Percentiles rank a stretch among this genome's conserved stretches.
These are phyloP conservation scores for Lithohypha guttulata DNA, from an alignment of 2,329 filamentous ascomycete species.

Conservation along the genomic window DNA sequence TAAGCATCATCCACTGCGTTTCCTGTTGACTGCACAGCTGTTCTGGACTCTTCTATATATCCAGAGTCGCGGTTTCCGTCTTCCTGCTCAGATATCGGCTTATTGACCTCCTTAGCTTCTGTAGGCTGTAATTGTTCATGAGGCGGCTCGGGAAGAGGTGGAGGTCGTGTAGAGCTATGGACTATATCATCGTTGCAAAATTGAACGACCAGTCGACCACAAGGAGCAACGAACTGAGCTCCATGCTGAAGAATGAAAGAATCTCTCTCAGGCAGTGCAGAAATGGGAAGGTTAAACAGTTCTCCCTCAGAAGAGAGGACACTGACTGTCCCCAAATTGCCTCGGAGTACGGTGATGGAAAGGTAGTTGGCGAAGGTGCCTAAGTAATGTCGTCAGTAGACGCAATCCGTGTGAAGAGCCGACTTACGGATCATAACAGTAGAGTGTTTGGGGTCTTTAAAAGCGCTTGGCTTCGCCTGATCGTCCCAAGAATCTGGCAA, in stretches of 20 bases:
- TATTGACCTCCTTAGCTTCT: no score
- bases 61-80: no score
- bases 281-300: constrained; percentile 10
- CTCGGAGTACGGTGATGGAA: constrained; percentile 10
- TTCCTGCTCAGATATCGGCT: no score
- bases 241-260: constrained; percentile 12
- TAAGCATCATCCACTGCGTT: no score
- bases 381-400: background rate
- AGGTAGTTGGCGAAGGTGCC: constrained; percentile 10
- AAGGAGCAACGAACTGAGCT: constrained; percentile 11
- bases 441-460: constrained; percentile 9
- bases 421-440: constrained; percentile 12
- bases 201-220: constrained; percentile 11
- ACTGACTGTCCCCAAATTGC: no score
- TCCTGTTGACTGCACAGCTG: no score
- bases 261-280: constrained; percentile 5
- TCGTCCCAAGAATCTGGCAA: constrained; percentile 4
- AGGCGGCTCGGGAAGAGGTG: constrained; percentile 6
- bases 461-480: background rate
- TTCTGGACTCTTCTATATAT: no score
- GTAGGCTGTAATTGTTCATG: no score
- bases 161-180: constrained; percentile 12
- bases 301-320: background rate
- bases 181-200: constrained; percentile 9
- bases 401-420: background rate